Conservation (phyloP, 768 basidiomycete genomes). For the Macrolepiota fuliginosa region DNA sequence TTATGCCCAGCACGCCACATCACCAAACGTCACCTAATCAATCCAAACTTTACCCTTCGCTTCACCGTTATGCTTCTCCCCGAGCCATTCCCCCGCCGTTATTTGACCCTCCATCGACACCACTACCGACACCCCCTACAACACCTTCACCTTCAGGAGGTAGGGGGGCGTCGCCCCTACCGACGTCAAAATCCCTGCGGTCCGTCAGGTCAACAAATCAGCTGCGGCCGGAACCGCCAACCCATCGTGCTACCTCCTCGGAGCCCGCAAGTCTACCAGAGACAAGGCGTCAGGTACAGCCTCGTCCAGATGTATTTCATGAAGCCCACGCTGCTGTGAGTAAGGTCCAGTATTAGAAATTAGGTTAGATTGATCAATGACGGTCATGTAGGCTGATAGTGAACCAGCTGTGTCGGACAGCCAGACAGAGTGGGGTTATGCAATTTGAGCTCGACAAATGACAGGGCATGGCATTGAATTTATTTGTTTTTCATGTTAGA, state of each 20-base stretch:
- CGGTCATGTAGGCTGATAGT: background rate
- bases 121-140: slow-evolving; percentile 33
- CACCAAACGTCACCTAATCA: background rate
- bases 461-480: slow-evolving; percentile 10
- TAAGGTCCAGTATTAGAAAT: background rate
- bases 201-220: slow-evolving; percentile 6
- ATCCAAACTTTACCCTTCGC: slow-evolving; percentile 3
- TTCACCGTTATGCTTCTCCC: slow-evolving; percentile 21
- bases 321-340: background rate
- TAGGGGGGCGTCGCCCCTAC: slow-evolving; percentile 6
- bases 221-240: background rate
- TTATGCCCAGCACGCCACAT: slow-evolving; percentile 38
- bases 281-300: background rate
- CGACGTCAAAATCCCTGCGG: slow-evolving; percentile 18
- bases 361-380: background rate
- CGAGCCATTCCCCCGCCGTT: slow-evolving; percentile 26
- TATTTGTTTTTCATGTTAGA: slow-evolving; percentile 9
- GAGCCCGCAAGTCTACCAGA: background rate
- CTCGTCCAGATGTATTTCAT: background rate
- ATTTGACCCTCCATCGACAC: slow-evolving; percentile 34
- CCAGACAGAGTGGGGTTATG: slow-evolving; percentile 42
- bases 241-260: slow-evolving; percentile 16
- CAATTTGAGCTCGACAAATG: slow-evolving; percentile 26
- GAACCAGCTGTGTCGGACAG: slow-evolving; percentile 16
- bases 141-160: slow-evolving; percentile 9